Conservation (phyloP, 192 early-diverging fungal genomes). For the Obelidium mucronatum region DNA sequence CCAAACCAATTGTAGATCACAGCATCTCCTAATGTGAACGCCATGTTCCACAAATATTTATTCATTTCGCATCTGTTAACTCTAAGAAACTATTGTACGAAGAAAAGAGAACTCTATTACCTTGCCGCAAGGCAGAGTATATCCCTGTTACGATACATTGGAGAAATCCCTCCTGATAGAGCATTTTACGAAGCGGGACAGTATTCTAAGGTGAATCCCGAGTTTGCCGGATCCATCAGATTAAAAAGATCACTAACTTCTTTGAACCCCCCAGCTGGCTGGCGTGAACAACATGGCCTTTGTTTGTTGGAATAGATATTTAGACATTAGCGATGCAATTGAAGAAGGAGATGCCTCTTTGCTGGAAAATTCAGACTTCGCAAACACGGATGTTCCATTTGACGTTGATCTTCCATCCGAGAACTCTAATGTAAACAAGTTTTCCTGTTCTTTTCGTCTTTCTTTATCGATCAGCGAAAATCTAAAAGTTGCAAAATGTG, state of each 20-base stretch:
- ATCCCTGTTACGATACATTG: slow-evolving; percentile 59
- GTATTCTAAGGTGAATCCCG: slow-evolving; percentile 63
- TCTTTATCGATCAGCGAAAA: background rate
- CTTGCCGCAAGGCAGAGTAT: slow-evolving; percentile 67
- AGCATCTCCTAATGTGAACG: slow-evolving; percentile 46
- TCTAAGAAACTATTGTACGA: slow-evolving; percentile 59
- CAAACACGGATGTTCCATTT: slow-evolving; percentile 66
- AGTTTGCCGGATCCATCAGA: slow-evolving; percentile 33
- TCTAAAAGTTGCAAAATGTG: background rate
- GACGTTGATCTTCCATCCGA: slow-evolving; percentile 59
- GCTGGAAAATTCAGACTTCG: slow-evolving; percentile 65
- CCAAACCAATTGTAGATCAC: slow-evolving; percentile 9
- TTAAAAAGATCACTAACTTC: background rate
- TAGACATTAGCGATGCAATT: slow-evolving; percentile 68
- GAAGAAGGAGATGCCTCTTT: slow-evolving; percentile 63
- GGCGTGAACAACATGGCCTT: slow-evolving; percentile 70
- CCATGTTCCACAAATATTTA: slow-evolving; percentile 51
- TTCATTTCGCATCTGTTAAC: slow-evolving; percentile 57
- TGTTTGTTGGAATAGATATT: slow-evolving; percentile 69
- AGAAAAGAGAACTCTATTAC: slow-evolving; percentile 56
- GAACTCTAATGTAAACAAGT: slow-evolving; percentile 47
- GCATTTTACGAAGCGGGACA: slow-evolving; percentile 66
- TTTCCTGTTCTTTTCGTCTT: background rate
- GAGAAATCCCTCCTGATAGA: slow-evolving; percentile 58
- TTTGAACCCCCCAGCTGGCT: slow-evolving; percentile 54